Evolutionary conservation across 2,329 filamentous ascomycete genomes (phyloP).

Genomic region (Dactylellina sp.): DNA sequence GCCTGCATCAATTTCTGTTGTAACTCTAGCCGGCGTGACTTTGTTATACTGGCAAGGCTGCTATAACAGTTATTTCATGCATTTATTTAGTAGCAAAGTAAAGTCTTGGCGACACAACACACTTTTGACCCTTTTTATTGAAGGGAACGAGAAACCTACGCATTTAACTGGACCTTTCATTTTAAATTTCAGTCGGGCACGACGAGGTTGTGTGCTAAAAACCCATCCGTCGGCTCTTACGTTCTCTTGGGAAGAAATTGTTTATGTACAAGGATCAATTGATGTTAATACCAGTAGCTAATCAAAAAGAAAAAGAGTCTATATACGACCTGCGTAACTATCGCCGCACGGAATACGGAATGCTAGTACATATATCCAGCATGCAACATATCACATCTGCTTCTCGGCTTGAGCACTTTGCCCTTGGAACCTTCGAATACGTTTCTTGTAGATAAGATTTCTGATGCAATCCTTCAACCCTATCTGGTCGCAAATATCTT

Average conservation of each 20-base stretch:
- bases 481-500: not conserved
- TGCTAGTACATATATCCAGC: conserved; percentile 20
- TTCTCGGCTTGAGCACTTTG: conserved; percentile 2
- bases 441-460: not conserved
- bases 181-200: no score
- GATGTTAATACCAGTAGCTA: not conserved
- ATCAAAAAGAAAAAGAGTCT: conserved; percentile 10
- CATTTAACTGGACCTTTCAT: no score
- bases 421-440: not conserved
- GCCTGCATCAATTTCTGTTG: no score
- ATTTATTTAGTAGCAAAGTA: no score
- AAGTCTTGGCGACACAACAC: no score
- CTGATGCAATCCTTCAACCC: not conserved
- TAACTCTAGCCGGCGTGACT: no score
- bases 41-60: no score
- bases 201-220: no score
- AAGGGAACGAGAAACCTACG: no score
- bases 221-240: no score
- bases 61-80: no score
- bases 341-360: conserved; percentile 13
- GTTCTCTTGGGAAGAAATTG: not conserved
- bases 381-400: conserved; percentile 13
- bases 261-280: not conserved
- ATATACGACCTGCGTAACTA: conserved; percentile 20
- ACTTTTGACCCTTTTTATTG: no score